Base-by-base conservation (phyloP, 2,329 filamentous ascomycete genomes). In the Zasmidium citrigriseum region DNA sequence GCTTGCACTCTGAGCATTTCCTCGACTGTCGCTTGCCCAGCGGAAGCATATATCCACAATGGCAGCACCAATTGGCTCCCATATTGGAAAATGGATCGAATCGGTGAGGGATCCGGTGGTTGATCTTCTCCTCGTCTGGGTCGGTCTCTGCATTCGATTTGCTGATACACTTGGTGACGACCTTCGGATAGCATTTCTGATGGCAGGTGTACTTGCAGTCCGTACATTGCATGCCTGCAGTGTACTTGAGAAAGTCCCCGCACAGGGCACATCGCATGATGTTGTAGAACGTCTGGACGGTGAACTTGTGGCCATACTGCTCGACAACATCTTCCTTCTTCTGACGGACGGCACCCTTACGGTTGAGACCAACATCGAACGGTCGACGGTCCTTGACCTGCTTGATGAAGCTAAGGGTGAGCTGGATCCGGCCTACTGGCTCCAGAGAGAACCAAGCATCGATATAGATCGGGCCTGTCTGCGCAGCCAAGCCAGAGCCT, bases 181-280 rank as follows among this genome's bases (percentile, higher is more conserved):
- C 95, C 75, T 93, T 96, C 16, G 86, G 80, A 76, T 98, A 99
- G 75, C 95, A 99, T 78, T 98, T 97, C 69, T 91, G 93, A 77
- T 99, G 95, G 77, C 95, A 99, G 41, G 93, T 98, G 78, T 98
- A 98, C 78, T 98, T 98, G 89, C 95, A 99, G 78, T 99, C 95
- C 65, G 96, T 90, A 76, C 95, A 99, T 78, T 99, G 95, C 93
- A 99, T 99, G 62, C 95, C 95, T 21, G 95, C 91, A 50, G 93
- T 96, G 74, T 98, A 98, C 74, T 98, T 99, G 78, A 99, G 88
- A 72, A 99, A 98, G 67, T 99, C 95, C 60, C 93, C 95, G 74
- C 95, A 99, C 34, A 98, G 86, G 14, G 95, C 95, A 77, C 95
- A 99, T 62, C 95, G 93, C 95, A 99, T 99, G 72, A 99, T 97